A percentile compares a stretch with the other conserved stretches of the same genome.
phyloP scores from a whole-genome alignment of 805 yeast genomes.

The Lipomyces sp. region DNA sequence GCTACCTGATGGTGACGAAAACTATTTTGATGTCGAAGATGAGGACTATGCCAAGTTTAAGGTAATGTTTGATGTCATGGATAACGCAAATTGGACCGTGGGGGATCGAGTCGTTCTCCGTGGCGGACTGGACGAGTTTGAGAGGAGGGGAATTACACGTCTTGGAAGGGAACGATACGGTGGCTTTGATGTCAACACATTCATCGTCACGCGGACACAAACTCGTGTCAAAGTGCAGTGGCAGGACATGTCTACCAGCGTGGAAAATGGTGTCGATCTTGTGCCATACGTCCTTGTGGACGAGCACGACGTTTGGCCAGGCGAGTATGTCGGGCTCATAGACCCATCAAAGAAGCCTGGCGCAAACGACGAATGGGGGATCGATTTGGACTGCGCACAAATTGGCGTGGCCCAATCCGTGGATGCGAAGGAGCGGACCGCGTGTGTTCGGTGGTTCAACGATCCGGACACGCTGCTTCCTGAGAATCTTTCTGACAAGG shows the following conservation, averaged over 20 bases:
- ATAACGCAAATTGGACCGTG: constrained; percentile 23
- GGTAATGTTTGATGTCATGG: constrained; percentile 17
- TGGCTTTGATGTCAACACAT: constrained; percentile 25
- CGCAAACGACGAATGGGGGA: not conserved
- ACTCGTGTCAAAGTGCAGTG: constrained; percentile 22
- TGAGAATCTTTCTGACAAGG: constrained; percentile 12
- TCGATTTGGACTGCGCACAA: constrained; percentile 17
- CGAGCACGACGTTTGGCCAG: constrained; percentile 29
- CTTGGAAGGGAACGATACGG: constrained; percentile 22
- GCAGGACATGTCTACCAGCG: constrained; percentile 21
- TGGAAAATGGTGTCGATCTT: constrained; percentile 12
- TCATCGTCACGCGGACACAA: constrained; percentile 16
- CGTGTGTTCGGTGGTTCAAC: constrained; percentile 26
- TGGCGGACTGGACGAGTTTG: constrained; percentile 10
- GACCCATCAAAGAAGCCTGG: constrained; percentile 2
- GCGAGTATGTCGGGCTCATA: constrained; percentile 23
- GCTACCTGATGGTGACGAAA: constrained; percentile 19
- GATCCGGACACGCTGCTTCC: constrained; percentile 12
- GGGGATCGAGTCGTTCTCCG: constrained; percentile 27
- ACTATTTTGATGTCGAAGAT: constrained; percentile 11
- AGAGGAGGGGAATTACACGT: constrained; percentile 7
- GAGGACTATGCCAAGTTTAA: constrained; percentile 7
- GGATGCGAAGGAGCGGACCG: constrained; percentile 21
- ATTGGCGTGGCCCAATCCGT: constrained; percentile 27
- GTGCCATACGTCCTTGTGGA: constrained; percentile 23